Conservation (phyloP, 768 basidiomycete genomes). For the Multifurca ochricompacta region DNA sequence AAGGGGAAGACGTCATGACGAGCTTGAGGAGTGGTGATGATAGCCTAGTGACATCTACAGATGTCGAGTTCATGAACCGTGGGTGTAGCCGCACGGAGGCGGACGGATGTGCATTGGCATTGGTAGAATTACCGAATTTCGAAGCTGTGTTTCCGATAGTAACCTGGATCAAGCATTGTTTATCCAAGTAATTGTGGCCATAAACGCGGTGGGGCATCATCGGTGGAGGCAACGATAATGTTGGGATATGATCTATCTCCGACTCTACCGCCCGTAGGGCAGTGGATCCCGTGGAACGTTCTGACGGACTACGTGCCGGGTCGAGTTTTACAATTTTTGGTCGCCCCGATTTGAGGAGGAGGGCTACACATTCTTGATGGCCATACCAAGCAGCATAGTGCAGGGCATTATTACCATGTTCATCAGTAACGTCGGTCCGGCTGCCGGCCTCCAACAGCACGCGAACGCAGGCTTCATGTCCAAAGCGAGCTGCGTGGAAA, state of each 20-base stretch:
- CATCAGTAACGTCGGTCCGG: conserved; percentile 70
- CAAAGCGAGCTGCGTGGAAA: conserved; percentile 89
- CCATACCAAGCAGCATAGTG: conserved; percentile 98
- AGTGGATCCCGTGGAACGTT: conserved; percentile 24
- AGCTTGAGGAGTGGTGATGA: conserved; percentile 84
- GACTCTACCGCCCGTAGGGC: conserved; percentile 37
- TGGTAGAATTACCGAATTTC: conserved; percentile 20
- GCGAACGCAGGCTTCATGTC: conserved; percentile 62
- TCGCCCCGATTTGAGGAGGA: conserved; percentile 33
- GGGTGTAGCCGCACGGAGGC: conserved; percentile 61
- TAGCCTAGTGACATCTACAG: conserved; percentile 57
- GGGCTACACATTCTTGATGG: conserved; percentile 57
- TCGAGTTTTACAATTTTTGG: conserved; percentile 21
- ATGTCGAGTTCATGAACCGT: conserved; percentile 61
- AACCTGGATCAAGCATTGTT: conserved; percentile 77
- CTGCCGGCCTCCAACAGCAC: conserved; percentile 77
- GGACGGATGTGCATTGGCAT: conserved; percentile 32
- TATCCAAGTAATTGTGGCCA: conserved; percentile 92
- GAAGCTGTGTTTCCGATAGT: conserved; percentile 64
- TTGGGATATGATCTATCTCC: conserved; percentile 89
- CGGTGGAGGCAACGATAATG: conserved; percentile 91
- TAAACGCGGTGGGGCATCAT: conserved; percentile 98
- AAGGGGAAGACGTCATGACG: conserved; percentile 86
- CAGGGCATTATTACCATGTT: conserved; percentile 73
- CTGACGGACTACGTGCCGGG: conserved; percentile 22